A percentile compares a stretch with the other conserved stretches of the same genome.
phyloP scores from a whole-genome alignment of 2,329 filamentous ascomycete species.

The Hypoxylon sp. region DNA sequence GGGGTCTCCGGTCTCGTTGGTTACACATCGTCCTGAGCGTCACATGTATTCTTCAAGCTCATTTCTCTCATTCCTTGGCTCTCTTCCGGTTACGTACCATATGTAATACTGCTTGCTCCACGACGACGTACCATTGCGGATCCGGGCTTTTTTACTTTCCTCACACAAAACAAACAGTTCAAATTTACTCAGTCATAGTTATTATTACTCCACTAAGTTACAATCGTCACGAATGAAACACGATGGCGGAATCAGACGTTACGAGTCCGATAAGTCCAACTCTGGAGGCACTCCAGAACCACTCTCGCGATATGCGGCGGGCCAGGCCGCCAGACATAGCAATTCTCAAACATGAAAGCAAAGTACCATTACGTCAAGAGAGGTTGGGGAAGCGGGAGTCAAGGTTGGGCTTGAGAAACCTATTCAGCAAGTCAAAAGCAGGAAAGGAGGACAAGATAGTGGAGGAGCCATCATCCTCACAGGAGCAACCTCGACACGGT shows the following conservation, averaged over 20 bases:
- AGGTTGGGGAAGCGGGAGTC: constrained; percentile 60
- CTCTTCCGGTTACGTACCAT: constrained; percentile 12
- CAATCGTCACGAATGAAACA: constrained; percentile 8
- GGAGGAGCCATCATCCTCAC: constrained; percentile 45
- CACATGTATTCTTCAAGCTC: constrained; percentile 18
- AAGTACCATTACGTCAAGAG: constrained; percentile 54
- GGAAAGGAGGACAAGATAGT: constrained; percentile 43
- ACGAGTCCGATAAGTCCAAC: constrained; percentile 38
- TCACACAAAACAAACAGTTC: constrained; percentile 21
- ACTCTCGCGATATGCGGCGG: constrained; percentile 47
- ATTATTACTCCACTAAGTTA: constrained; percentile 9
- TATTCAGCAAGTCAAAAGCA: constrained; percentile 59
- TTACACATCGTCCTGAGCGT: constrained; percentile 20
- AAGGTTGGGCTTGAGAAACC: constrained; percentile 58
- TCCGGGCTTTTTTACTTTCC: constrained; percentile 7
- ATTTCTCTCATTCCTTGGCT: constrained; percentile 19
- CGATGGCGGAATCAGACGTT: constrained; percentile 21
- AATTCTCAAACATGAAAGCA: constrained; percentile 47
- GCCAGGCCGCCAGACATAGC: constrained; percentile 52
- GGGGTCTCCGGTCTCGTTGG: constrained; percentile 22
- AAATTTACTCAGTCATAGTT: constrained; percentile 8
- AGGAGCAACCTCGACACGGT: constrained; percentile 46
- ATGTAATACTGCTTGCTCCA: constrained; percentile 12
- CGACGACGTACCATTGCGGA: constrained; percentile 9
- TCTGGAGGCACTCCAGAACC: constrained; percentile 46